Conservation (phyloP, 495 filamentous ascomycete species). For the Aspergillus sclerotiicarbonarius region DNA sequence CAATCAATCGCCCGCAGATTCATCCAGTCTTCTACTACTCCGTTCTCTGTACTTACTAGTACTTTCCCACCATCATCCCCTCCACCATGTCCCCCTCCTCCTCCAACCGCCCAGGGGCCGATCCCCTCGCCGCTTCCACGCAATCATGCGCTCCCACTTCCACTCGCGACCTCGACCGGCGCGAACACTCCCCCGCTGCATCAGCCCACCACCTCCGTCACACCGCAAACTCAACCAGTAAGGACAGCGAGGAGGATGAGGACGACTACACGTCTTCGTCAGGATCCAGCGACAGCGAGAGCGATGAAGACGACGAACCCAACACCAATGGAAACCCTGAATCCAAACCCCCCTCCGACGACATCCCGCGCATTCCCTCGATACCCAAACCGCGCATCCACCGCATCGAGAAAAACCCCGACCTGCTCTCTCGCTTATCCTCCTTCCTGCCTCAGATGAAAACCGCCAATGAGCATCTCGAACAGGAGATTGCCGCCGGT, state of each 20-base stretch:
- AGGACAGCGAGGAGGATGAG: slow-evolving; percentile 19
- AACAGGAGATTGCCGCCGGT: slow-evolving; percentile 41
- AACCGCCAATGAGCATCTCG: slow-evolving; percentile 47
- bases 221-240: background rate
- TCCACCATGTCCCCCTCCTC: slow-evolving; percentile 2
- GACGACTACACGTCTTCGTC: slow-evolving; percentile 44
- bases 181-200: slow-evolving; percentile 10
- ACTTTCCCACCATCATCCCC: background rate
- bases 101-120: slow-evolving; percentile 1
- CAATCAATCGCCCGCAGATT: slow-evolving; percentile 4
- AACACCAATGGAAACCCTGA: background rate
- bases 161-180: background rate
- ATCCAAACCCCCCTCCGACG: slow-evolving; percentile 3
- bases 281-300: slow-evolving; percentile 32
- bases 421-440: slow-evolving; percentile 38
- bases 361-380: slow-evolving; percentile 29
- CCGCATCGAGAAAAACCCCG: slow-evolving; percentile 26
- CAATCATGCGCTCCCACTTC: background rate
- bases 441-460: slow-evolving; percentile 49
- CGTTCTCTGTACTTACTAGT: background rate
- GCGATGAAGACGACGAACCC: slow-evolving; percentile 22
- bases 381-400: slow-evolving; percentile 39
- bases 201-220: slow-evolving; percentile 1
- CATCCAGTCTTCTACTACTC: background rate
- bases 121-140: background rate